A percentile compares a stretch with the other conserved stretches of the same genome.
phyloP scores from a whole-genome alignment of 1,284 basidiomycete species.

The Gymnopus androsaceus region DNA sequence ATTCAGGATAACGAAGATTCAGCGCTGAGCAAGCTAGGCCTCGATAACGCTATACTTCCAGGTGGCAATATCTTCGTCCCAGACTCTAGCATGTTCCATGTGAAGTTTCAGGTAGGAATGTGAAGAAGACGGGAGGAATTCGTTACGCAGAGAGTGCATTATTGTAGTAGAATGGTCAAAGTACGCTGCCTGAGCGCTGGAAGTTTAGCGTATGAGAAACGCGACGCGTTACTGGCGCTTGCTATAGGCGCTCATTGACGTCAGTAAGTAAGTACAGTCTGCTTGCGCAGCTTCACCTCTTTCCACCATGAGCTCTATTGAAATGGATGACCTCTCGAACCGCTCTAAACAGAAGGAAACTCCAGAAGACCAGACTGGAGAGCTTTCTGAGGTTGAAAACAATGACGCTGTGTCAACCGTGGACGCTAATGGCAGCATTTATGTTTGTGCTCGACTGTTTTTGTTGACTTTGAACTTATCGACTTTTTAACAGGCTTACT shows the following conservation, averaged over 20 bases:
- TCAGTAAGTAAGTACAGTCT: too few relatives aligned
- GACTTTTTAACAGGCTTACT: conserved; percentile 37
- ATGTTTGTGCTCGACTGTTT: conserved; percentile 36
- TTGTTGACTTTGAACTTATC: conserved; percentile 3
- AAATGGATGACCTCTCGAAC: conserved; percentile 33
- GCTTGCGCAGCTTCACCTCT: background rate
- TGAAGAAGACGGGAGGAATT: too few relatives aligned
- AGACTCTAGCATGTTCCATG: too few relatives aligned
- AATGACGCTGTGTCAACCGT: conserved; percentile 35
- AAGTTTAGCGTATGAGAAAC: too few relatives aligned
- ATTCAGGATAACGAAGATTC: background rate
- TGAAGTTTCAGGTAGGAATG: background rate
- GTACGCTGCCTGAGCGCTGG: too few relatives aligned
- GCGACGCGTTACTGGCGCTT: too few relatives aligned
- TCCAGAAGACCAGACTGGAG: background rate
- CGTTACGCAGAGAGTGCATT: too few relatives aligned
- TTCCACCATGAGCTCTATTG: conserved; percentile 26
- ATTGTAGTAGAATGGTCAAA: too few relatives aligned
- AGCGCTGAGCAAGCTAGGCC: background rate
- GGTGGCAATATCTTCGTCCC: too few relatives aligned
- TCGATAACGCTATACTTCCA: background rate
- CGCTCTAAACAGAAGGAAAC: background rate
- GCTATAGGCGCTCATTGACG: too few relatives aligned
- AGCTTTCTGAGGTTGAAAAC: conserved; percentile 9
- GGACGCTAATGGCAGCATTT: conserved; percentile 49